Percentiles rank a stretch among this genome's conserved stretches.
These are phyloP conservation scores for Herpotrichia juniperi DNA, from an alignment of 2,329 filamentous ascomycete genomes.

Conservation along the genomic window DNA sequence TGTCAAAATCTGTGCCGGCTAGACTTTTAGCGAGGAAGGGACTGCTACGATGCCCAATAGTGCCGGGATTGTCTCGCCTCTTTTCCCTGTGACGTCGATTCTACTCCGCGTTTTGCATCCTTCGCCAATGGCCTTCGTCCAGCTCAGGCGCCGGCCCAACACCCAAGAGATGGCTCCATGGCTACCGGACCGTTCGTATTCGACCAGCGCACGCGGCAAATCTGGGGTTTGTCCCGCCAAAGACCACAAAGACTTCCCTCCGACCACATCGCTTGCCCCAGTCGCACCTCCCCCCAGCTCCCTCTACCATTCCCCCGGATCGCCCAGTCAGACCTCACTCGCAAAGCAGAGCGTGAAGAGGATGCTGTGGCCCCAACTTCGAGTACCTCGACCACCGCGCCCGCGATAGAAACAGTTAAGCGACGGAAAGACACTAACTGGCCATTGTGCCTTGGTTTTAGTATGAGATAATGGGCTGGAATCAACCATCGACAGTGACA, in stretches of 20 bases:
- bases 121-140: constrained; percentile 4
- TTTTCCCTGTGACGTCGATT: neutral
- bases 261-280: neutral
- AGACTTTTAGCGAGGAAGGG: neutral
- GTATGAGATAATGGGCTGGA: constrained; percentile 16
- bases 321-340: constrained; percentile 4
- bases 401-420: constrained; percentile 26
- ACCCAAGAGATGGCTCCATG: neutral
- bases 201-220: constrained; percentile 2
- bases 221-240: constrained; percentile 7
- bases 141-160: constrained; percentile 6
- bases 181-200: neutral
- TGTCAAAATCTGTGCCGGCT: too few relatives aligned
- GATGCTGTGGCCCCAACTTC: constrained; percentile 26
- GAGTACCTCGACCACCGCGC: constrained; percentile 31
- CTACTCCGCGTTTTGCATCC: neutral
- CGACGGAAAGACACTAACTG: neutral
- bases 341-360: constrained; percentile 10
- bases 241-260: neutral
- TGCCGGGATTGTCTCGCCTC: neutral
- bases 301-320: constrained; percentile 4
- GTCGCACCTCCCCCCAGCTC: neutral
- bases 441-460: neutral
- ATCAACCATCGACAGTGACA: constrained; percentile 12
- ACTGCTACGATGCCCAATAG: neutral